Base-by-base conservation (phyloP, 2,329 filamentous ascomycete genomes). In the Ophiostoma perfectum region DNA sequence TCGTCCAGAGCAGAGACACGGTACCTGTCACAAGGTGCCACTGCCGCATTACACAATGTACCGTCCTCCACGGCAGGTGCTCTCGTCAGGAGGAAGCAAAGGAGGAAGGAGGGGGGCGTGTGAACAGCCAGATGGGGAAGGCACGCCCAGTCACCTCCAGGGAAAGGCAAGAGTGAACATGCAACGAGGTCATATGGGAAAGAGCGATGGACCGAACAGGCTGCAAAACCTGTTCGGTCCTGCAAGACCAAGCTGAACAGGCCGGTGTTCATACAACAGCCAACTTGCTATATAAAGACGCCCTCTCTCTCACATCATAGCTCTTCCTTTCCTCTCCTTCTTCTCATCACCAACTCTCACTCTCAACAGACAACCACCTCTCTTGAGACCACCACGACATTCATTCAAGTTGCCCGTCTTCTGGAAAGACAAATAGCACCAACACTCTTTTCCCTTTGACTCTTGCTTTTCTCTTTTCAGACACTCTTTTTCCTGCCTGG, bases 341-440 rank as follows among this genome's bases (percentile, higher is more conserved):
- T 38, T 47, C 7, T 38, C 47, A 65, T 68, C 47, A 68, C 11
- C 45, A 44, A 18, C 55, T 27, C 45, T 47, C 65, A 2, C 49
- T 55, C 45, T 66, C 63, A 16, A 64, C 36, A 66, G 42, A 52
- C 27, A 3, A 55, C 5, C 49, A 55, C 27, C 27, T 55, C 49
- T 55, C 18, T 55, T 55, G 38, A 58, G n/a, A 58, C 18, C 52
- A 18, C 11, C 52, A 36, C 58, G 27, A 39, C 58, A 39, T 36
- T 62, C 58, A 41, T 41, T 41, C 39, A 5, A 11, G 2, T 42
- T 62, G 60, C 27, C 27, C 27, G 27, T 67, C 63, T 64, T 64
- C 63, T 64, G 63, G 63, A 64, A 64, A 64, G 63, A 64, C 63
- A 62, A 27, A 62, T 36, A 62, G 4, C 62, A 36, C 41, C 60